These are phyloP conservation scores for Pyrenophora seminiperda DNA, from an alignment of 2,329 filamentous ascomycete species.

Conservation along the genomic window DNA sequence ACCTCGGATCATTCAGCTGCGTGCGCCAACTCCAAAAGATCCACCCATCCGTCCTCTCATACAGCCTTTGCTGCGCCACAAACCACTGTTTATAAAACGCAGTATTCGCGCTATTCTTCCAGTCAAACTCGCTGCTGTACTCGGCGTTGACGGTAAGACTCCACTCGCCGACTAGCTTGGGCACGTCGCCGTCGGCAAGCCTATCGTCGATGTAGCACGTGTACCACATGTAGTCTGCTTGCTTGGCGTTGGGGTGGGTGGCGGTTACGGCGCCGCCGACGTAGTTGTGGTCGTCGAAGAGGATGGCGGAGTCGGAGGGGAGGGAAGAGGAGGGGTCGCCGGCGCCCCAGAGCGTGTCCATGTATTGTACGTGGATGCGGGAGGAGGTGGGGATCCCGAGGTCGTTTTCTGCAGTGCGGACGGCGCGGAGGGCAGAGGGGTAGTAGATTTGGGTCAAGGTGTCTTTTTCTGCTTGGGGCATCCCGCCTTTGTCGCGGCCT, in stretches of 20 bases:
- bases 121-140: slow-evolving; percentile 53
- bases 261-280: slow-evolving; percentile 51
- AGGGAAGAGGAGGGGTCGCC: slow-evolving; percentile 60
- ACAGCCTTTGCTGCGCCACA: slow-evolving; percentile 60
- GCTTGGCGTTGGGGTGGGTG: slow-evolving; percentile 41
- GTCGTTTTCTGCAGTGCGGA: slow-evolving; percentile 57
- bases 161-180: slow-evolving; percentile 66
- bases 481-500: slow-evolving; percentile 11
- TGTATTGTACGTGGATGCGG: slow-evolving; percentile 61
- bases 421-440: slow-evolving; percentile 51
- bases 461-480: slow-evolving; percentile 35
- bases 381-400: slow-evolving; percentile 52
- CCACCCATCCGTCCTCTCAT: slow-evolving; percentile 62
- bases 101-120: slow-evolving; percentile 33
- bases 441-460: slow-evolving; percentile 50
- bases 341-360: slow-evolving; percentile 61
- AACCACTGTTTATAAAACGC: slow-evolving; percentile 64
- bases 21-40: slow-evolving; percentile 67
- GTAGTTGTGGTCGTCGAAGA: slow-evolving; percentile 66
- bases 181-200: slow-evolving; percentile 43
- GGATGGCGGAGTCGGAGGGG: slow-evolving; percentile 49
- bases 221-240: slow-evolving; percentile 55
- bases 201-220: slow-evolving; percentile 56
- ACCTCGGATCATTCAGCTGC: slow-evolving; percentile 56
- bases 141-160: slow-evolving; percentile 59